Conservation (phyloP, 2,329 filamentous ascomycete genomes). For the Fusarium setosum region DNA sequence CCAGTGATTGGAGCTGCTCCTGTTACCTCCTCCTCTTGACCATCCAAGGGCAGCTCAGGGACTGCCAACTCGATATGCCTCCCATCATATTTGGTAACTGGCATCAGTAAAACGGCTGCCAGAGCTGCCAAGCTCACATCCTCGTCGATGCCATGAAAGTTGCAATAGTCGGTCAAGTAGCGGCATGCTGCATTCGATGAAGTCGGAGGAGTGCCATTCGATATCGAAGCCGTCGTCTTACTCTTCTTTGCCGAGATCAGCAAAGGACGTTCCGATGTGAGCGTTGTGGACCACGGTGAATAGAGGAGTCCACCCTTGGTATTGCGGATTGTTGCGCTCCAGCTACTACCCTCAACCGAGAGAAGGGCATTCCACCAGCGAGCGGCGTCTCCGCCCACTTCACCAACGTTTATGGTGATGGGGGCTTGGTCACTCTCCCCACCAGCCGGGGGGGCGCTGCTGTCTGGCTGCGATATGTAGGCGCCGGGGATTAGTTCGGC, state of each 20-base stretch:
- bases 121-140: slow-evolving; percentile 43
- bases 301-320: slow-evolving; percentile 26
- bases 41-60: neutral
- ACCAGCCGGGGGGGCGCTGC: too few relatives aligned
- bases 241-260: neutral
- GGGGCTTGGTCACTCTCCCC: neutral
- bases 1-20: neutral
- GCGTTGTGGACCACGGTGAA: slow-evolving; percentile 21
- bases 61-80: slow-evolving; percentile 23
- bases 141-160: slow-evolving; percentile 34
- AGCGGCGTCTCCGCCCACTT: slow-evolving; percentile 39
- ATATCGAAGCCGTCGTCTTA: neutral
- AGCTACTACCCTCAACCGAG: slow-evolving; percentile 35
- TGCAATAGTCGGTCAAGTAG: slow-evolving; percentile 44
- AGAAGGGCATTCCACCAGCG: slow-evolving; percentile 47
- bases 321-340: slow-evolving; percentile 38
- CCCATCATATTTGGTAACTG: slow-evolving; percentile 39
- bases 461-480: neutral
- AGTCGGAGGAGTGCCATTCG: neutral
- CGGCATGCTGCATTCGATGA: slow-evolving; percentile 33
- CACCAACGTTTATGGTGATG: slow-evolving; percentile 34
- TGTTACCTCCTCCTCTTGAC: neutral
- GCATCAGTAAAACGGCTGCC: slow-evolving; percentile 42
- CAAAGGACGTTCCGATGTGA: slow-evolving; percentile 3
- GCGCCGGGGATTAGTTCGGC: slow-evolving; percentile 7